Evolutionary conservation across 768 basidiomycete species (phyloP).

Genomic region (Phaeotremella fagi): DNA sequence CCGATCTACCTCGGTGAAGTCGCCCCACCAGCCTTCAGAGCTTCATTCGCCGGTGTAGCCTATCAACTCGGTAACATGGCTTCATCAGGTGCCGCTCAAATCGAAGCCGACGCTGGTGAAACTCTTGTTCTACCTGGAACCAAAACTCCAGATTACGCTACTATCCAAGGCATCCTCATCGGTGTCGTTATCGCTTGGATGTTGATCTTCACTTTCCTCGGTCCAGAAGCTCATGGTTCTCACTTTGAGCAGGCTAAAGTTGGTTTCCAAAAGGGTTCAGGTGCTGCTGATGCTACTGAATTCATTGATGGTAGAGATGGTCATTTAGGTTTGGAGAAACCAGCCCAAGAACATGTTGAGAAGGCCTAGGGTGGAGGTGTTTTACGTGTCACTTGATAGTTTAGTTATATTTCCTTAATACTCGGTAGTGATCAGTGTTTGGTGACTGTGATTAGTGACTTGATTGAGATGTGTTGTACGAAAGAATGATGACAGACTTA

Average conservation of each 20-base stretch:
- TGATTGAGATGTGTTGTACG: background rate
- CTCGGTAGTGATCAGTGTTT: too few relatives aligned
- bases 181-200: slow-evolving; percentile 75
- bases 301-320: slow-evolving; percentile 41
- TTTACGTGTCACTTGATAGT: too few relatives aligned
- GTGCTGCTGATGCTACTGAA: slow-evolving; percentile 34
- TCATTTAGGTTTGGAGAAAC: slow-evolving; percentile 45
- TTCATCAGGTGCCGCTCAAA: slow-evolving; percentile 69
- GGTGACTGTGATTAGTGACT: too few relatives aligned
- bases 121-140: slow-evolving; percentile 54
- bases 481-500: background rate
- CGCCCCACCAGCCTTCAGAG: slow-evolving; percentile 81
- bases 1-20: slow-evolving; percentile 79
- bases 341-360: slow-evolving; percentile 17
- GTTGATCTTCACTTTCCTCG: slow-evolving; percentile 68
- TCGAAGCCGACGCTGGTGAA: slow-evolving; percentile 68
- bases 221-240: slow-evolving; percentile 71
- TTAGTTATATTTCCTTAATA: too few relatives aligned
- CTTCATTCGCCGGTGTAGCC: slow-evolving; percentile 77
- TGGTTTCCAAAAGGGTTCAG: slow-evolving; percentile 72
- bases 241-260: slow-evolving; percentile 80
- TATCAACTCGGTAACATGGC: slow-evolving; percentile 64
- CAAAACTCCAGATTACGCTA: slow-evolving; percentile 63
- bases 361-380: background rate
- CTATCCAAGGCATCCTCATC: slow-evolving; percentile 76